Percentiles rank a stretch among this genome's conserved stretches.
Conservation (phyloP, 768 basidiomycete genomes). For the Tylopilus sp. region DNA sequence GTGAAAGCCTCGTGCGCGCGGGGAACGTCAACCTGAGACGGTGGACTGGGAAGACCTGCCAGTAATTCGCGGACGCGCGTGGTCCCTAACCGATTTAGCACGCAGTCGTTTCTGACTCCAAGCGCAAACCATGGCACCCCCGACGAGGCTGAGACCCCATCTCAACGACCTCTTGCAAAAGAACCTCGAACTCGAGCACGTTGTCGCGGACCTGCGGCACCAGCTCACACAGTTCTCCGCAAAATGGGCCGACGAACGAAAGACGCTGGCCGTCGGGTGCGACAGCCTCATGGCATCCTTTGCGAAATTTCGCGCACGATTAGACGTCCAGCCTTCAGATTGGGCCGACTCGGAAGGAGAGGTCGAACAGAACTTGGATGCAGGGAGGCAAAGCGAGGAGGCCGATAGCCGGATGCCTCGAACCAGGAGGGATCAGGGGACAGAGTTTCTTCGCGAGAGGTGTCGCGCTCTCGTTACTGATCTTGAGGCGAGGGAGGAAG, state of each 20-base stretch:
- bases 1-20: conserved; percentile 9
- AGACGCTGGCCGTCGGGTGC: conserved; percentile 19
- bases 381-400: conserved; percentile 14
- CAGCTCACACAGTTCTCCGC: conserved; percentile 28
- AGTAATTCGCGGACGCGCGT: too few species aligned
- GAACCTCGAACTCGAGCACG: conserved; percentile 28
- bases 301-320: conserved; percentile 27
- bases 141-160: conserved; percentile 24
- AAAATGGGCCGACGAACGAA: conserved; percentile 30
- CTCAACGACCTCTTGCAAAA: conserved; percentile 27
- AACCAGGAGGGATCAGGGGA: conserved; percentile 9
- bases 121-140: conserved; percentile 23
- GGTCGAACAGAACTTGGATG: conserved; percentile 22
- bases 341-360: conserved; percentile 24
- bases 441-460: conserved; percentile 9
- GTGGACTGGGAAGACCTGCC: neutral
- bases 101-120: neutral
- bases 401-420: conserved; percentile 1
- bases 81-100: neutral
- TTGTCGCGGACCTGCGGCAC: conserved; percentile 26
- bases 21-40: too few species aligned
- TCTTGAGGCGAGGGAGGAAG: conserved; percentile 18
- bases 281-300: conserved; percentile 30
- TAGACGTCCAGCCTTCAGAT: conserved; percentile 21
- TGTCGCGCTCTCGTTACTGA: conserved; percentile 17